These are phyloP conservation scores for Penicillium sclerotiorum DNA, from an alignment of 2,329 filamentous ascomycete species.

Conservation along the genomic window DNA sequence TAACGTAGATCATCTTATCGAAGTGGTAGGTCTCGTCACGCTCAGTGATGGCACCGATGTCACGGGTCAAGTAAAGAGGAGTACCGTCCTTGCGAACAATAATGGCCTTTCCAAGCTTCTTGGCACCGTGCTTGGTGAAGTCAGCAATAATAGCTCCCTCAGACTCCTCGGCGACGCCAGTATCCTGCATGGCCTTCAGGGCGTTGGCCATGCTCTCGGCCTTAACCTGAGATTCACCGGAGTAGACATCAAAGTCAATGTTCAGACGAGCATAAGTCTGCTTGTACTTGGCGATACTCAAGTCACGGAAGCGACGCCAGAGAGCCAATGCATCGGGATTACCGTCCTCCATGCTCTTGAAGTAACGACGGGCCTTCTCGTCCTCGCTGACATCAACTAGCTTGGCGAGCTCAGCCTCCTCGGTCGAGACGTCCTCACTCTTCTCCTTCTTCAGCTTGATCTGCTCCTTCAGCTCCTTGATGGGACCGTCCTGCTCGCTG, in stretches of 20 bases:
- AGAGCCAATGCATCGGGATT: slow-evolving; percentile 61
- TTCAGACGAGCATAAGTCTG: slow-evolving; percentile 66
- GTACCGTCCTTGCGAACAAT: slow-evolving; percentile 69
- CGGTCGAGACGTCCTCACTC: slow-evolving; percentile 50
- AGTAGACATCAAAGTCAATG: slow-evolving; percentile 67
- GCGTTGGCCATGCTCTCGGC: slow-evolving; percentile 64
- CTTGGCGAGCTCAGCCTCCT: slow-evolving; percentile 53
- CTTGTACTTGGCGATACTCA: slow-evolving; percentile 67
- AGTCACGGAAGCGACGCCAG: slow-evolving; percentile 65
- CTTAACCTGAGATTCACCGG: slow-evolving; percentile 69
- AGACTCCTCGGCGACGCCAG: slow-evolving; percentile 63
- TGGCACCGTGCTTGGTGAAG: slow-evolving; percentile 67
- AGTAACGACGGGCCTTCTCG: slow-evolving; percentile 64
- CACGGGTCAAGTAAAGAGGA: slow-evolving; percentile 68
- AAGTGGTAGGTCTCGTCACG: slow-evolving; percentile 64
- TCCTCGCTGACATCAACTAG: slow-evolving; percentile 58
- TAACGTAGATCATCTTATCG: slow-evolving; percentile 70
- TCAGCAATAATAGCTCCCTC: slow-evolving; percentile 71
- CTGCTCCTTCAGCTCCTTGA: slow-evolving; percentile 57
- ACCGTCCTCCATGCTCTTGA: slow-evolving; percentile 69
- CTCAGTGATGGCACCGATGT: slow-evolving; percentile 68
- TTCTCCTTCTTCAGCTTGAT: slow-evolving; percentile 53
- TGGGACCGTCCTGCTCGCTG: slow-evolving; percentile 57
- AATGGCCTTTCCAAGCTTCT: slow-evolving; percentile 68
- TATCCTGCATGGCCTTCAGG: slow-evolving; percentile 60